Evolutionary conservation across 2,329 filamentous ascomycete genomes (phyloP).

Genomic region (Arachnomyces sp.): DNA sequence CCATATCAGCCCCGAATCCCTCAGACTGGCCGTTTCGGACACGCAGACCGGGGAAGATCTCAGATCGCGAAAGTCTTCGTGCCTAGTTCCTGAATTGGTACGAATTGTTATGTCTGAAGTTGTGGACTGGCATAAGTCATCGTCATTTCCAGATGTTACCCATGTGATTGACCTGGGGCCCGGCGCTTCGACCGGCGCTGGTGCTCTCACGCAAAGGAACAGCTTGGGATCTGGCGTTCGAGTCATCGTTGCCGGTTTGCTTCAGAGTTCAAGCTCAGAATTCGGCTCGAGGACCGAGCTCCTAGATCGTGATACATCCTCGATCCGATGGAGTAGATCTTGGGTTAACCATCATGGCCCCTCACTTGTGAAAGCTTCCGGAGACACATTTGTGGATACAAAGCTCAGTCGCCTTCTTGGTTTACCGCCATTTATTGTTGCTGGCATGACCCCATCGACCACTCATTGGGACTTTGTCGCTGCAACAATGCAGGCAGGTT

Average conservation of each 20-base stretch:
- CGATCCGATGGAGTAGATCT: too few relatives aligned
- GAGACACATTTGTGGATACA: slow-evolving; percentile 27
- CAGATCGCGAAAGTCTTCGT: slow-evolving; percentile 13
- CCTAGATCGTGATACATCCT: too few relatives aligned
- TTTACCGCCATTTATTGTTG: slow-evolving; percentile 22
- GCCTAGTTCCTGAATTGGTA: slow-evolving; percentile 18
- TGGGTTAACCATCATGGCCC: too few relatives aligned
- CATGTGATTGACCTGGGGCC: slow-evolving; percentile 29
- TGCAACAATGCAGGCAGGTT: neutral
- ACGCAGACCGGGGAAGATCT: slow-evolving; percentile 20
- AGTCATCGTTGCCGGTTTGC: slow-evolving; percentile 18
- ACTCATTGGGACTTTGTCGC: neutral
- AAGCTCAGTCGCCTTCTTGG: slow-evolving; percentile 43
- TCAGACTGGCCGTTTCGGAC: slow-evolving; percentile 8
- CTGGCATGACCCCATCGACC: neutral
- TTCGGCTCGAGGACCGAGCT: too few relatives aligned
- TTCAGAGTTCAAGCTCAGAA: slow-evolving; percentile 11
- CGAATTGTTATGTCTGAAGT: slow-evolving; percentile 19
- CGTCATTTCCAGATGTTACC: slow-evolving; percentile 19
- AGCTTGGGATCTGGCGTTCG: slow-evolving; percentile 25
- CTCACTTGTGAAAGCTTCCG: slow-evolving; percentile 26
- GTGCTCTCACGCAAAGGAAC: slow-evolving; percentile 19
- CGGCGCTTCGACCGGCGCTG: slow-evolving; percentile 21
- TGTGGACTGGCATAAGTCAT: slow-evolving; percentile 20
- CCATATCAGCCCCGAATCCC: slow-evolving; percentile 15